Evolutionary conservation across 2,329 filamentous ascomycete species (phyloP), one percentile per base, ranked within the genome.

Genomic region (Metarhizium humberi): DNA sequence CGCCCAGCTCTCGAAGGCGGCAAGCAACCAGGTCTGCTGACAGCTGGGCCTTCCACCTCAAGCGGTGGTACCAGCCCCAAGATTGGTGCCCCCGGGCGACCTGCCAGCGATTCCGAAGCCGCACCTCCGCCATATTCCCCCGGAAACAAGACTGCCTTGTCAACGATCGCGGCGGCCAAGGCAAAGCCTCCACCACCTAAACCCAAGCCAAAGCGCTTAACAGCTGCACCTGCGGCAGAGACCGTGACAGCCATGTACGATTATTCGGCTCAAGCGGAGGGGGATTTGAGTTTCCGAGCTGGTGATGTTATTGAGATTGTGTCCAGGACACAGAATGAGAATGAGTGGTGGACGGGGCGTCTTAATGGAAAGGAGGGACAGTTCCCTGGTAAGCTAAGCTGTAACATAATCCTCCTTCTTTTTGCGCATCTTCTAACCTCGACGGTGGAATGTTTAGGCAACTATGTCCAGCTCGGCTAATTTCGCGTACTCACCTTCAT

Each of bases 301-400:
- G 92, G 92, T 5, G 94, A 99, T 59, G 75, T 87, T 4, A 97
- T 99, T 65, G 92, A 97, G 70, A 92, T 99, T 62, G 70, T 94
- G 2, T 80, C 79, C 57, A 81, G 89, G 62, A 95, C 90, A n/a
- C 78, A 81, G 59, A 96, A 96, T 65, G 86, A 90, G 52, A 97
- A 99, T 63, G 94, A 99, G 71, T 99, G 94, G 94, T 99, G 94
- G 94, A 86, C 80, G 8, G 94, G 94, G 42, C 88, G 84, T 67
- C 68, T 95, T 54, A 78, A 87, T 57, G 90, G 88, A 51, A 87
- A 86, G 72, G 77, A 88, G 66, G 94, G 94, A 30, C 92, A 97
- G 67, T 99, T 99, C 70, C 94, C 94, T 73, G 94, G 94, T 96
- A 78, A 68, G 83, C 47, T 13, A 36, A 40, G 14, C 38, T 14